Base-by-base conservation (phyloP, 169 alveolate species). In the Cryptosporidium felis region DNA sequence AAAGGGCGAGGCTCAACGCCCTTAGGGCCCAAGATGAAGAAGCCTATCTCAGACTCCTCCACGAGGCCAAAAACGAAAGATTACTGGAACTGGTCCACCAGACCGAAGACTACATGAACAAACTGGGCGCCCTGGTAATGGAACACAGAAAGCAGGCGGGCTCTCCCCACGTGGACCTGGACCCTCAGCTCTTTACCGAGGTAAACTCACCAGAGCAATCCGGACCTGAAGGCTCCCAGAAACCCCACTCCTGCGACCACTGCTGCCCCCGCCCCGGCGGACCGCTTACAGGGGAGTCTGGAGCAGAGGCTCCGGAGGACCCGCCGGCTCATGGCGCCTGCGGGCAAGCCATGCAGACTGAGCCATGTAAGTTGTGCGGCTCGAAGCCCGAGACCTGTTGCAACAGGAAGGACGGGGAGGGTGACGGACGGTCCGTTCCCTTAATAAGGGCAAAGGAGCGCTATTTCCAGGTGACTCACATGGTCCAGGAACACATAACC, bases 41-140 rank as follows among this genome's bases (percentile, higher is more conserved):
- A 26, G 97, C 91, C 5, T 96, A 96, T 90, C 80, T 95, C 8
- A 92, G 94, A 45, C 80, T 96, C 82, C 66, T 97, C 21, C 92
- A 94, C 56, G 95, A 94, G 46, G 95, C 98, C 12, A 97, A 97
- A 92, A 95, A 95, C 82, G 95, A 95, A 23, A 91, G 98, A 80
- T 81, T 97, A 30, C 90, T 95, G 60, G 95, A 95, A 66, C 92
- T 97, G 51, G 93, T 97, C 60, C 94, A 95, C 49, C 96, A 96
- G 80, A 97, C 99, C 18, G 98, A 96, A 81, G 94, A 94, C 51
- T 97, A 95, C 79, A 90, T 96, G 90, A 92, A 94, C 65, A 92
- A 95, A 89, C 90, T 97, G 0, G 98, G 98, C 23, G 97, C 96
- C 12, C 95, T 95, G 80, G 96, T 96, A 5, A 90, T 91, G 56